Base-by-base conservation (phyloP, 139 green algal genomes). In the Mesotaenium endlicherianum region DNA sequence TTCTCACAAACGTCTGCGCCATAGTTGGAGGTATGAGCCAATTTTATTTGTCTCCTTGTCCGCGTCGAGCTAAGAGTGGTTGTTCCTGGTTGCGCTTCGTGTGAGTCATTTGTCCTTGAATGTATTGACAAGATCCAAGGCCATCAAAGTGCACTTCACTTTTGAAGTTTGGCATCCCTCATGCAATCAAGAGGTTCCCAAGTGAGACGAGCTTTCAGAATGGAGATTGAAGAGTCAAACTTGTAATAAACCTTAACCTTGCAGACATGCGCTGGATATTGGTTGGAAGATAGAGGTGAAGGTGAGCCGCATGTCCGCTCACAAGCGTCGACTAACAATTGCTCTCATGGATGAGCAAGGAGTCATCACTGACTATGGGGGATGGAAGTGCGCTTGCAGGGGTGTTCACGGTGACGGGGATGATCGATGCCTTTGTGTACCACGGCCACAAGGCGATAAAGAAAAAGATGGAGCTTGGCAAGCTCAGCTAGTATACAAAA, bases 401-500 rank as follows among this genome's bases (percentile, higher is more conserved):
- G 34, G 90, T 99, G 11, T 99, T 98, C 90, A 98, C 96, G 0
- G 91, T 99, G n/a, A 91, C 85, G 0, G 95, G 95, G 17, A 93
- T 99, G n/a, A 67, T 99, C 8, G 96, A 99, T 76, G 91, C 90
- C 0, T 92, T 93, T 0, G 84, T 99, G 1, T 98, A 97, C 57
- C 92, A 95, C 49, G 91, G 92, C 16, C 86, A 94, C 68, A 86
- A 92, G 43, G 86, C 92, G 17, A 93, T 98, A 14, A 90, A 90
- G 49, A 97, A 97, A 84, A 99, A 99, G 90, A 93, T 97, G 53
- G 93, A 98, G n/a, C 74, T 99, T 43, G 96, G 96, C 5, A 99
- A 99, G 88, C 64, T 90, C 41, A 81, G 30, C 39, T 91, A 87
- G 53, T n/a, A 2, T 47, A 38, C 34, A 74, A 72, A 14, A 72